Evolutionary conservation across 1,284 basidiomycete species (phyloP), one percentile per base, ranked within the genome.

Genomic region (Anthracocystis panici-leucophaei): DNA sequence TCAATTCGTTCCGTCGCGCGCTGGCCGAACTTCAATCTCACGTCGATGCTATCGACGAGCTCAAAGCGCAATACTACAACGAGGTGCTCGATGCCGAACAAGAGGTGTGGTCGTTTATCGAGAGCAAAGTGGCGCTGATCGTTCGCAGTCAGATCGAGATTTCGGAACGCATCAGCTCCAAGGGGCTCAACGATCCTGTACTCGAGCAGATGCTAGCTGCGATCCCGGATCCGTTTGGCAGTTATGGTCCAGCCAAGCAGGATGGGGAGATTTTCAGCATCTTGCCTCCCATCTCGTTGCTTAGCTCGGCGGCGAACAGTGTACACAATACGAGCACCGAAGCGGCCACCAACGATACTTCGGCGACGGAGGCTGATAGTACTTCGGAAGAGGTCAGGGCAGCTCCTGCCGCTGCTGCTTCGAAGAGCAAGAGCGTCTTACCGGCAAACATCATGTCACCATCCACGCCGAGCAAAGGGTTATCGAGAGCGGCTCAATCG

Each of bases 211-310:
- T 97, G 89, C 88, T 97, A 3, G 91, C 94, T 82, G 89, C 91
- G 8, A 90, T 96, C 49, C 94, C 94, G 12, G 95, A 97, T 85
- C 93, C 95, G 23, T 97, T 97, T 74, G 93, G 95, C 77, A 90
- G 92, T 0, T 97, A 97, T 81, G 94, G 93, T 11, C 92, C 93
- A 16, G 91, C 92, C 2, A 92, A 92, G 77, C 89, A 92, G 57
- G 92, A 95, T 83, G 92, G 94, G 77, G 91, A 95, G 83, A 95
- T 97, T 77, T 96, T 97, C 86, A 92, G 91, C 81, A 95, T 97
- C 51, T 46, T 85, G 18, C 82, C 77, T 12, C 80, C 81, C 18
- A 77, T 69, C 38, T 77, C 75, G 35, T 48, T 77, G 53, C 57
- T 77, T 27, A 69, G 66, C 23, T 77, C 75, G 4, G 66, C 59